Evolutionary conservation across 2,329 filamentous ascomycete genomes (phyloP).

Genomic region (Rasamsonia emersonii): DNA sequence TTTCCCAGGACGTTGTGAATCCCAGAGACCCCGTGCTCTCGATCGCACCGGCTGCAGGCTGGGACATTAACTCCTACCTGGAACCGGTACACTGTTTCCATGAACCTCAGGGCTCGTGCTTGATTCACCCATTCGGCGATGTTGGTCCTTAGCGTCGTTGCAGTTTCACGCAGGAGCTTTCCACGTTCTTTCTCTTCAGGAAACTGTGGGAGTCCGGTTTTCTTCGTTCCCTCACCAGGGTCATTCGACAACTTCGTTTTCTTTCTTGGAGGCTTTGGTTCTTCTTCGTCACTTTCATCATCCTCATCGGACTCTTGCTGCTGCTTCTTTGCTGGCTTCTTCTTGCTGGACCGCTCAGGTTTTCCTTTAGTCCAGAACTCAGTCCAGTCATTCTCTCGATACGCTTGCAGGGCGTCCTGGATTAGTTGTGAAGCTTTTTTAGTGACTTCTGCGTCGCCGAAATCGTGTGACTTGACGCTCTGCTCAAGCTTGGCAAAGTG

Average conservation of each 20-base stretch:
- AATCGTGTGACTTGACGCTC: conserved; percentile 18
- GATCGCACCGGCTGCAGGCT: conserved; percentile 27
- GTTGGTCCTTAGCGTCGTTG: conserved; percentile 12
- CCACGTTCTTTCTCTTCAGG: conserved; percentile 12
- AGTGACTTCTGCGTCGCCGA: conserved; percentile 21
- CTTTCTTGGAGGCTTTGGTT: conserved; percentile 1
- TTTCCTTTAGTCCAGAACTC: conserved; percentile 17
- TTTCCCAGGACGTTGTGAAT: conserved; percentile 34
- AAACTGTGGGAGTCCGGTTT: conserved; percentile 2
- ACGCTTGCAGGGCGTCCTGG: conserved; percentile 11
- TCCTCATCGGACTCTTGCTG: neutral
- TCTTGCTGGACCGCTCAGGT: neutral
- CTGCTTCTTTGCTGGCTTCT: neutral
- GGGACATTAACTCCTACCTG: conserved; percentile 10
- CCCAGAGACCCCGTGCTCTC: conserved; percentile 16
- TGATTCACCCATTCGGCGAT: conserved; percentile 16
- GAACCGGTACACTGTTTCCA: conserved; percentile 12
- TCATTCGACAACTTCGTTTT: too few species aligned
- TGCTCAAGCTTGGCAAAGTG: conserved; percentile 22
- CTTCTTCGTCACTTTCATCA: neutral
- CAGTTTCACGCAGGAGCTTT: conserved; percentile 12
- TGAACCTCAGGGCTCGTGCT: conserved; percentile 17
- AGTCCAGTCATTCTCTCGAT: conserved; percentile 20
- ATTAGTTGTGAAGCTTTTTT: conserved; percentile 13
- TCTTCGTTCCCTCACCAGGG: too few species aligned